A percentile compares a stretch with the other conserved stretches of the same genome.
phyloP scores from a whole-genome alignment of 805 yeast genomes.

The Candida glaebosa region DNA sequence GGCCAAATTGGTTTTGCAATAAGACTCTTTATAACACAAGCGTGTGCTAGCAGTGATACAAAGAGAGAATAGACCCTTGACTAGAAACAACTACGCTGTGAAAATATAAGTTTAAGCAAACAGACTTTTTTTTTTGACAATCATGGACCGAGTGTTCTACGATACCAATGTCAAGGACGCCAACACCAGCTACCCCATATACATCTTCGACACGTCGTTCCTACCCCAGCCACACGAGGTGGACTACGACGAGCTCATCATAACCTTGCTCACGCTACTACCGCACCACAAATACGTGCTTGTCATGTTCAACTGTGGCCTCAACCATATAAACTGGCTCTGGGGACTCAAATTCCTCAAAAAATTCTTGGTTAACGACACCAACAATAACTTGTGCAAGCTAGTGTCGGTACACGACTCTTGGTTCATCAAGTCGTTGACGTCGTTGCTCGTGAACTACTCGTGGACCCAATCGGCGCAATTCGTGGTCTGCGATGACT shows the following conservation, averaged over 20 bases:
- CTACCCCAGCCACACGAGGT: constrained; percentile 57
- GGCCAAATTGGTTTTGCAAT: no score
- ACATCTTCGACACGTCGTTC: constrained; percentile 78
- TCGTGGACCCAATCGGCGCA: background rate
- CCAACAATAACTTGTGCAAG: constrained; percentile 48
- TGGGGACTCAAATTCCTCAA: constrained; percentile 59
- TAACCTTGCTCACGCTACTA: constrained; percentile 50
- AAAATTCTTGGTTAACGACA: constrained; percentile 50
- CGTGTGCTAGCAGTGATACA: no score
- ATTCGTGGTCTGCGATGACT: constrained; percentile 37
- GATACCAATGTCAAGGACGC: constrained; percentile 65
- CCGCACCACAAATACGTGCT: constrained; percentile 66
- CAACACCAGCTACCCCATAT: constrained; percentile 63
- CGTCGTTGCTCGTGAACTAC: constrained; percentile 60
- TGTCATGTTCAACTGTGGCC: constrained; percentile 80
- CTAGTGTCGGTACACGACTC: constrained; percentile 85
- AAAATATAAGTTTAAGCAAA: no score
- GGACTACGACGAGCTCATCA: constrained; percentile 50
- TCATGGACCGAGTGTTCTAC: constrained; percentile 49
- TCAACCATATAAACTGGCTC: constrained; percentile 62
- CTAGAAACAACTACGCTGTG: no score
- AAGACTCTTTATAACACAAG: no score
- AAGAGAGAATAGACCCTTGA: no score
- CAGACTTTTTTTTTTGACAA: no score
- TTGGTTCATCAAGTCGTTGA: constrained; percentile 79